Evolutionary conservation across 345 rosid species (phyloP), one percentile per base, ranked within the genome.

Genomic region (Populus tremula): DNA sequence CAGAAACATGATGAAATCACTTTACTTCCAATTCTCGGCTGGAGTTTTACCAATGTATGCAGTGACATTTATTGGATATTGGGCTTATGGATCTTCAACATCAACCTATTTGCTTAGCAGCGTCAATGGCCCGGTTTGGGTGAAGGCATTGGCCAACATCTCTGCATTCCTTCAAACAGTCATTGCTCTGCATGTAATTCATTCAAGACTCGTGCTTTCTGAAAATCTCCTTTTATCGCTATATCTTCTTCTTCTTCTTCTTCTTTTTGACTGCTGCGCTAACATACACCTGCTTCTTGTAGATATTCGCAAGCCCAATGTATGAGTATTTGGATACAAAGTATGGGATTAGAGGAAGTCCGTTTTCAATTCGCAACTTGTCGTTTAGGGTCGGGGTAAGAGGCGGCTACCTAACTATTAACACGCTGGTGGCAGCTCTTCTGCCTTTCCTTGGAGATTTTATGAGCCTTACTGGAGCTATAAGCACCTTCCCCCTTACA

Each of bases 291-390:
- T 45, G 50, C 20, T 29, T 36, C 69, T 8, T 64, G 78, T 71
- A 95, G 99, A 96, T 96, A 68, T 93, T 93, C 66, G 99, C 99
- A 0, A 96, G 97, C 81, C 98, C 98, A 45, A 89, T 90, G 82
- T 96, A 96, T 35, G 97, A 93, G 82, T 96, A 85, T 67, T 71
- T 96, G 89, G 99, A 96, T 84, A 93, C 98, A 7, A 89, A 78
- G 88, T 93, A 77, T 33, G 94, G 95, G 31, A 83, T 93, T 67
- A 86, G 76, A 69, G 99, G 99, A 71, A 91, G 83, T 73, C 85
- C 98, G 13, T 62, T 90, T 27, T 84, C 88, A 2, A 35, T 84
- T 18, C 81, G 78, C 50, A 96, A 92, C 81, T 71, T 92, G 78
- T 36, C 86, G 1, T 93, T 93, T 86, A 82, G 97, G 70, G 41